Base-by-base conservation (phyloP, 2,329 filamentous ascomycete species). In the Trichoderma gracile region DNA sequence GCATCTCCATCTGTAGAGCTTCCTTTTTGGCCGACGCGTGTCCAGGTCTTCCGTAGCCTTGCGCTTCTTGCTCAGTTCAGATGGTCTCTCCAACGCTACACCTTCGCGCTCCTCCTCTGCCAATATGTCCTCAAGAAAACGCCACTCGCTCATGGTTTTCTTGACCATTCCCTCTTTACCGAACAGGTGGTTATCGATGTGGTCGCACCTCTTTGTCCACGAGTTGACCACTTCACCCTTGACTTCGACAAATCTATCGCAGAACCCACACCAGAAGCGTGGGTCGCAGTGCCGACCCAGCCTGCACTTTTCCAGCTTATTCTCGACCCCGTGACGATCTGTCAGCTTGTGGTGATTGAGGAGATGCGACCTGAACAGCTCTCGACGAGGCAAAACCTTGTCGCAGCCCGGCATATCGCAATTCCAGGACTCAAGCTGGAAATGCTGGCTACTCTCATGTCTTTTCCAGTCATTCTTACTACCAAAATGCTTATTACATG, bases 381-480 rank as follows among this genome's bases (percentile, higher is more conserved):
- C 83, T 14, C 82, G 76, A 5, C 84, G 81, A 68, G 86, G 81
- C 71, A 84, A 89, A 15, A 88, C 77, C 66, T 82, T 84, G 9
- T 78, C 82, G 70, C 91, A 95, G 3, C 68, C 67, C 2, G 75
- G 69, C 53, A 82, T 75, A 33, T 84, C 80, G 72, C 93, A 97
- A 33, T 84, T 85, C 87, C 90, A 97, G 54, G 83, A 82, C 71
- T 93, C 89, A 6, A 84, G 75, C 65, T 89, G 85, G 66, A 85
- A 86, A 73, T 97, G 93, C 71, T 94, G 90, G 17, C 85, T 87
- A 68, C 87, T 89, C 72, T 97, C 94, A 71, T 97, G 93, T 1
- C 93, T 86, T 73, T 96, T 96, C 93, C 87, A 97, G 75, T 97
- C 93, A 65, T 92, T 93, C 73, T 97, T 96, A 75, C 90, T 93